These are phyloP conservation scores for Aegle marmelos DNA, from an alignment of 345 rosid genomes.

Conservation along the genomic window DNA sequence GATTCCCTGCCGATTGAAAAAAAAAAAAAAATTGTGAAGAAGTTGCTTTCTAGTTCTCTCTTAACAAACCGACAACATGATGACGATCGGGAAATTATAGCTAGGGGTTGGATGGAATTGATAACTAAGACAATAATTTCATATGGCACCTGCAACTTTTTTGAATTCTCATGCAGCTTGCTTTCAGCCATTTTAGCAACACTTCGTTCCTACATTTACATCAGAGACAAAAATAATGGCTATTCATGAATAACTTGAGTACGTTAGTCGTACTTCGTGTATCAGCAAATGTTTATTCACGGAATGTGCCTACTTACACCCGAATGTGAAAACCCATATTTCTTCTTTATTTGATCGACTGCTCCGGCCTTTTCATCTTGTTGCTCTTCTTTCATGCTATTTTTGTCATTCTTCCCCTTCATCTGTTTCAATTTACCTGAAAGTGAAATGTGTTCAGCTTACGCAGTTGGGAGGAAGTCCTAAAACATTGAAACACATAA, in stretches of 20 bases:
- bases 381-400: slow-evolving; percentile 14
- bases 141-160: slow-evolving; percentile 64
- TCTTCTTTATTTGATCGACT: slow-evolving; percentile 86
- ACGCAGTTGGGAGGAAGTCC: neutral
- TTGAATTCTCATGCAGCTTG: slow-evolving; percentile 76
- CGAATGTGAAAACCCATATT: slow-evolving; percentile 68
- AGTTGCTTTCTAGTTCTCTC: neutral
- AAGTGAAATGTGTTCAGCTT: neutral
- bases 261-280: neutral
- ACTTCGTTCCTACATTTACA: slow-evolving; percentile 55
- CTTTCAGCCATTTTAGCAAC: slow-evolving; percentile 75
- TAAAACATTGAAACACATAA: neutral
- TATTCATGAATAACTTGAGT: neutral
- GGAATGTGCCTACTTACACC: slow-evolving; percentile 42
- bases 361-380: slow-evolving; percentile 47
- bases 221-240: neutral
- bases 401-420: slow-evolving; percentile 69
- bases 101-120: neutral
- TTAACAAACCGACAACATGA: neutral
- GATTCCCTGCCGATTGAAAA: slow-evolving; percentile 55
- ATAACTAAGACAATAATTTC: neutral
- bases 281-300: neutral
- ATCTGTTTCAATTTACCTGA: slow-evolving; percentile 69
- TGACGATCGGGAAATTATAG: neutral
- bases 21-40: neutral